Evolutionary conservation across 768 basidiomycete genomes (phyloP).

Genomic region (Tulasnella sp.): DNA sequence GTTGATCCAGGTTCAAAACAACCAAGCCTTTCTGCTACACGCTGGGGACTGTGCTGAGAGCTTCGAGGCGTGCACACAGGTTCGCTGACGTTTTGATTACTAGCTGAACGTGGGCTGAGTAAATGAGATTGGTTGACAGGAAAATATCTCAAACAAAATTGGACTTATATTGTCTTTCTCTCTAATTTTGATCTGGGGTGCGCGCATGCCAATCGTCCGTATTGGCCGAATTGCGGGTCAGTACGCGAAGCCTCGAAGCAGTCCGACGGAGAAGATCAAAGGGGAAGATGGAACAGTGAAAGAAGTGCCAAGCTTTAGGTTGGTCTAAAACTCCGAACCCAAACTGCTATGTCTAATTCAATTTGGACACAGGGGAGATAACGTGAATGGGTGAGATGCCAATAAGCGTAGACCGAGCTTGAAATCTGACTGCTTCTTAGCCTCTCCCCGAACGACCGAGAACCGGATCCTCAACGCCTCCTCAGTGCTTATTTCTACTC

Average conservation of each 20-base stretch:
- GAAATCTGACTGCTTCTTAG: conserved; percentile 39
- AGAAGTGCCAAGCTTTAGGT: conserved; percentile 86
- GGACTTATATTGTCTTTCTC: conserved; percentile 93
- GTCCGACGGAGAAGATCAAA: conserved; percentile 65
- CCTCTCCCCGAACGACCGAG: conserved; percentile 70
- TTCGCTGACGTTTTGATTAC: conserved; percentile 40
- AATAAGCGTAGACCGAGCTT: conserved; percentile 14
- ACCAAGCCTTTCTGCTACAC: conserved; percentile 90
- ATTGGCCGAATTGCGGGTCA: conserved; percentile 94
- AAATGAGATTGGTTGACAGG: conserved; percentile 43
- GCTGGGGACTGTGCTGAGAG: conserved; percentile 98
- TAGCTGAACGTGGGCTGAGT: background rate
- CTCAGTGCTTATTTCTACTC: conserved; percentile 97
- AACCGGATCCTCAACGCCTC: conserved; percentile 85
- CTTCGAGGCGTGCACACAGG: conserved; percentile 86
- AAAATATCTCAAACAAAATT: conserved; percentile 83
- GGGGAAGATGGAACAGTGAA: conserved; percentile 46
- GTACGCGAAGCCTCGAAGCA: conserved; percentile 92
- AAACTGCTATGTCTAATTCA: background rate
- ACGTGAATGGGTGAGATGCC: conserved; percentile 77
- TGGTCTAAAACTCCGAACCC: conserved; percentile 33
- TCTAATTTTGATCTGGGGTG: conserved; percentile 91
- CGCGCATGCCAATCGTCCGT: conserved; percentile 86
- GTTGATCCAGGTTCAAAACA: conserved; percentile 71
- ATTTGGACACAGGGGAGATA: conserved; percentile 69